Percentiles rank a stretch among this genome's conserved stretches.
Conservation (phyloP, 495 filamentous ascomycete genomes). For the Talaromyces wortmannii region DNA sequence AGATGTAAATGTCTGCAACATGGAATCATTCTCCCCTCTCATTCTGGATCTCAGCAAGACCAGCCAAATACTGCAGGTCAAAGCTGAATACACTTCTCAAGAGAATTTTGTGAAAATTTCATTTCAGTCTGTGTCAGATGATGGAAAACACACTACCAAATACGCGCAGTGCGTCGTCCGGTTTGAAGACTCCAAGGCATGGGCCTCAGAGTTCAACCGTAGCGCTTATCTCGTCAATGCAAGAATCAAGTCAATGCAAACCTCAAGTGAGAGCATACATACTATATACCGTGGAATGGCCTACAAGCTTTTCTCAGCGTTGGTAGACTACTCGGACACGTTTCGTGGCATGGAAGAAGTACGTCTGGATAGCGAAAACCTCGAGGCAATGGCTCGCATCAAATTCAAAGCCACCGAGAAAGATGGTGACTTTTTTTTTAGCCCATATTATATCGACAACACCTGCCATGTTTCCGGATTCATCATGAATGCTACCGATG, state of each 20-base stretch:
- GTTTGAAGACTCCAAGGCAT: conserved; percentile 22
- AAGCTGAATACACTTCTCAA: conserved; percentile 25
- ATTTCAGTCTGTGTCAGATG: conserved; percentile 29
- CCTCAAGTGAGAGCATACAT: conserved; percentile 24
- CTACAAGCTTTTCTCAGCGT: conserved; percentile 58
- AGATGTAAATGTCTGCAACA: conserved; percentile 52
- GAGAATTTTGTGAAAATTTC: conserved; percentile 17
- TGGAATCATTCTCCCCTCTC: conserved; percentile 61
- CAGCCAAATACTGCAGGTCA: conserved; percentile 36
- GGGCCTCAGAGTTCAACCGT: conserved; percentile 34
- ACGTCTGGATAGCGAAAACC: conserved; percentile 60
- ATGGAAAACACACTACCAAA: conserved; percentile 27
- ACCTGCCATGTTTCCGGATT: conserved; percentile 45
- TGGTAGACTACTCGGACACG: conserved; percentile 53
- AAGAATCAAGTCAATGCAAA: conserved; percentile 36
- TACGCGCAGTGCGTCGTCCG: conserved; percentile 45
- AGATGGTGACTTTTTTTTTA: conserved; percentile 48
- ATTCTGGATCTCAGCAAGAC: conserved; percentile 41
- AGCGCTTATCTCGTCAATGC: conserved; percentile 36
- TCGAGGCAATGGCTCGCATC: conserved; percentile 60
- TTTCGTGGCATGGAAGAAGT: conserved; percentile 70
- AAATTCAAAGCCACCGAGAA: conserved; percentile 37
- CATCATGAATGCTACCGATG: conserved; percentile 44
- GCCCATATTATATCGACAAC: conserved; percentile 39
- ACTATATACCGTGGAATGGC: conserved; percentile 50